Evolutionary conservation across 208 protist species (phyloP), one percentile per base, ranked within the genome.

Genomic region (Leishmania lainsoni): DNA sequence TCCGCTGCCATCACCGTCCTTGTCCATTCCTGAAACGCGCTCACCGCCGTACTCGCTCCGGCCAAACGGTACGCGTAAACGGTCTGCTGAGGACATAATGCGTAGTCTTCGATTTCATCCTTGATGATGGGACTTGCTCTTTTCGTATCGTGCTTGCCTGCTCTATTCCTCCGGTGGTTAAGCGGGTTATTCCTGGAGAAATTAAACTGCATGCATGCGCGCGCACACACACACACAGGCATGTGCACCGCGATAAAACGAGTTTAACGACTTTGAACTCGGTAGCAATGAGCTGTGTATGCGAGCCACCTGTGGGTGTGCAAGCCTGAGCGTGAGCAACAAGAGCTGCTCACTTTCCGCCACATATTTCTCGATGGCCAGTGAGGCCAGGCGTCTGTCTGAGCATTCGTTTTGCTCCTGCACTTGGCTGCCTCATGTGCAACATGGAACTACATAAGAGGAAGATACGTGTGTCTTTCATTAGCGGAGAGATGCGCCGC

Each of bases 61-160:
- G 48, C 59, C 59, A n/a, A 78, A 78, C 61, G 68, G 48, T 20
- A 84, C 85, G 56, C 87, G 90, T 0, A 87, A 86, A 42, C 87
- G 90, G 14, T 86, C 85, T 8, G 87, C 86, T 0, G 90, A 93
- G 52, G 90, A 93, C 48, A 91, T 93, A 70, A 89, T 91, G 85
- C 77, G 83, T 22, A 91, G 86, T 48, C 76, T 93, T 29, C 88
- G 86, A 48, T 88, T 83, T 78, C 83, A 76, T 1, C 84, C 81
- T 39, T 87, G n/a, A 81, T 16, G 32, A 26, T 45, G 1, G 35
- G 0, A 5, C 75, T 45, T 45, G 42, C 42, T 45, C 42, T 45
- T 45, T 45, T 45, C 42, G 42, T 45, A 45, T 45, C 2, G 42
- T 45, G 42, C 42, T 45, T 45, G 42, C 42, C 42, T 45, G 42